Base-by-base conservation (phyloP, 1,284 basidiomycete genomes). In the Pyrrhoderma noxium region DNA sequence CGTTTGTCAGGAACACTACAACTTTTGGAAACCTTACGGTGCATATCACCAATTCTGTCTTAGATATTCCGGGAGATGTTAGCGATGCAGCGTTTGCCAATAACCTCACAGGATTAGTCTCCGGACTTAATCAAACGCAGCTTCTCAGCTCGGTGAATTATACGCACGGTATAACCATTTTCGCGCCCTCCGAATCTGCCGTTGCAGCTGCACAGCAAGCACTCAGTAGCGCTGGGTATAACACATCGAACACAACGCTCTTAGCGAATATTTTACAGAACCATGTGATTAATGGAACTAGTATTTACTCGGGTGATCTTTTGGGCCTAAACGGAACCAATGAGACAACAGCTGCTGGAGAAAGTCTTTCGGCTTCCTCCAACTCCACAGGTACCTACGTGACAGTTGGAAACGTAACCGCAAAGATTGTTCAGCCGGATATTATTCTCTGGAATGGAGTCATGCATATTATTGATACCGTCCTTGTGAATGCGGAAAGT, bases 381-480 rank as follows among this genome's bases (percentile, higher is more conserved):
- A 89, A 89, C 64, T 67, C 68, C 1, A 75, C 79, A 1, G 88
- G 87, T 2, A 66, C 72, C 0, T 89, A 70, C 62, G 77, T 90
- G 51, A 73, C 67, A 19, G 72, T 67, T 9, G 76, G 75, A 23
- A 75, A 75, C 42, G 67, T 73, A 8, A 75, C 73, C 14, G 83
- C 82, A 8, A 66, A 66, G 56, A 80, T 91, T 60, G 62, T 84
- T 21, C 69, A 72, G 49, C 67, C 78, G 21, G 85, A 91, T 62
- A 71, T 89, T 7, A 70, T 90, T 57, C 65, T 79, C 22, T 63
- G 71, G 25, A 89, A 89, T 59, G 88, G 88, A 53, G 87, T 90
- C 21, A 61, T 88, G 5, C 85, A 90, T 63, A 65, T 85, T 46
- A 78, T 89, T 56, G 76, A 88, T 62, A 58, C 64, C 2, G 80